Evolutionary conservation across 2,329 filamentous ascomycete species (phyloP).

Genomic region (Neofusicoccum ribis): DNA sequence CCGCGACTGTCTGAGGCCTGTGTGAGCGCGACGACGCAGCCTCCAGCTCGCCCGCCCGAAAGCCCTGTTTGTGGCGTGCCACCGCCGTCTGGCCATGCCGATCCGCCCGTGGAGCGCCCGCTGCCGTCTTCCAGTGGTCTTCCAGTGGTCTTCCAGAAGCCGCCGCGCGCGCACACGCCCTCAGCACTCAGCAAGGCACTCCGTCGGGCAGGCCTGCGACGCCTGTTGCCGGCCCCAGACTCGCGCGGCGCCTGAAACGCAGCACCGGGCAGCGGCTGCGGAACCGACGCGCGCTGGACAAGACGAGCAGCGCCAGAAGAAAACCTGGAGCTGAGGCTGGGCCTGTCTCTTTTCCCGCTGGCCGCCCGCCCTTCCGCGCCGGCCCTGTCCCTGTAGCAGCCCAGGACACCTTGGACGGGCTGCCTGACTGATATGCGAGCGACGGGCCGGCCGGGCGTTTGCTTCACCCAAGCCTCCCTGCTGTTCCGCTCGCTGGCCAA

Average conservation of each 20-base stretch:
- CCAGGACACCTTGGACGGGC: not conserved
- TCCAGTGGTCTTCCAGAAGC: not conserved
- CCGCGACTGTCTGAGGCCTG: constrained; percentile 21
- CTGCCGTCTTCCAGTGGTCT: constrained; percentile 5
- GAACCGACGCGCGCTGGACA: not conserved
- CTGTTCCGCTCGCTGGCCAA: too few relatives aligned
- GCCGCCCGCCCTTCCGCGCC: not conserved
- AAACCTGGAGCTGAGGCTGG: not conserved
- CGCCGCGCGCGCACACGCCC: not conserved
- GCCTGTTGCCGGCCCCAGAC: not conserved
- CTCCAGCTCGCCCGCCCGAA: not conserved
- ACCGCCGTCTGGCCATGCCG: not conserved
- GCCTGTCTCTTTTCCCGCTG: not conserved
- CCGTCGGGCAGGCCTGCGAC: not conserved
- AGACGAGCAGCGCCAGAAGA: not conserved
- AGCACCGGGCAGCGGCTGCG: not conserved
- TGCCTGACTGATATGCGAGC: constrained; percentile 8
- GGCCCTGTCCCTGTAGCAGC: constrained; percentile 4
- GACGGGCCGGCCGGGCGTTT: constrained; percentile 3
- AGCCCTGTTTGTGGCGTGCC: not conserved
- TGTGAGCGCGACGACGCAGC: constrained; percentile 43
- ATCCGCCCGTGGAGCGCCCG: not conserved
- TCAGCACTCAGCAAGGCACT: not conserved
- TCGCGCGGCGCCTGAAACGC: not conserved
- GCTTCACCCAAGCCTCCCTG: not conserved